phyloP scores from a whole-genome alignment of 2,329 filamentous ascomycete species.

The Alternaria gansuensis region DNA sequence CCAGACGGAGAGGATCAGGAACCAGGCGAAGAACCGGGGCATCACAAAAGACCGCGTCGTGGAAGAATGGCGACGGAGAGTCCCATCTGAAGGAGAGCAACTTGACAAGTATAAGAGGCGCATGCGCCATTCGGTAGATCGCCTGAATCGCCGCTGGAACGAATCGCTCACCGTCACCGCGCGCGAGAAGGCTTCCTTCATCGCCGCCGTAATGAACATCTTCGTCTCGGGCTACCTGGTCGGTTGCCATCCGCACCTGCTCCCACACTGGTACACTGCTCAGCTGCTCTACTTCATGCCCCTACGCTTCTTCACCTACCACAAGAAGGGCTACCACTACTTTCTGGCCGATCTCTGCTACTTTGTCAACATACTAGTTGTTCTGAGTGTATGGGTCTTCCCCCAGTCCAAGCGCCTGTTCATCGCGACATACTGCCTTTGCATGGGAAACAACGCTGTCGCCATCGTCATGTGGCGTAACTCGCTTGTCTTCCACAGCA shows the following conservation, averaged over 20 bases:
- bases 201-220: conserved; percentile 95
- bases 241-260: conserved; percentile 82
- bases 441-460: conserved; percentile 95
- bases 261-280: conserved; percentile 90
- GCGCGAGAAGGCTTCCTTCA: conserved; percentile 95
- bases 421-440: conserved; percentile 89
- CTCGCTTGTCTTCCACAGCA: conserved; percentile 95
- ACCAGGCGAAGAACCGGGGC: conserved; percentile 79
- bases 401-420: conserved; percentile 90
- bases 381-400: conserved; percentile 88
- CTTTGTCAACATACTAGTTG: conserved; percentile 89
- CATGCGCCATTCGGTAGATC: conserved; percentile 89
- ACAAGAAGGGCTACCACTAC: conserved; percentile 85
- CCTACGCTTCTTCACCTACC: conserved; percentile 90
- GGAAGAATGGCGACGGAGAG: conserved; percentile 87
- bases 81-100: conserved; percentile 89
- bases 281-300: conserved; percentile 97
- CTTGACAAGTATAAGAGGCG: conserved; percentile 87
- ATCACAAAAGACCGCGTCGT: conserved; percentile 88
- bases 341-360: conserved; percentile 98
- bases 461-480: conserved; percentile 99
- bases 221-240: conserved; percentile 96
- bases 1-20: conserved; percentile 86
- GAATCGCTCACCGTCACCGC: conserved; percentile 87
- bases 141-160: conserved; percentile 84